Conservation (phyloP, 176 grass and related monocot species). For the Alloteropsis semialata region DNA sequence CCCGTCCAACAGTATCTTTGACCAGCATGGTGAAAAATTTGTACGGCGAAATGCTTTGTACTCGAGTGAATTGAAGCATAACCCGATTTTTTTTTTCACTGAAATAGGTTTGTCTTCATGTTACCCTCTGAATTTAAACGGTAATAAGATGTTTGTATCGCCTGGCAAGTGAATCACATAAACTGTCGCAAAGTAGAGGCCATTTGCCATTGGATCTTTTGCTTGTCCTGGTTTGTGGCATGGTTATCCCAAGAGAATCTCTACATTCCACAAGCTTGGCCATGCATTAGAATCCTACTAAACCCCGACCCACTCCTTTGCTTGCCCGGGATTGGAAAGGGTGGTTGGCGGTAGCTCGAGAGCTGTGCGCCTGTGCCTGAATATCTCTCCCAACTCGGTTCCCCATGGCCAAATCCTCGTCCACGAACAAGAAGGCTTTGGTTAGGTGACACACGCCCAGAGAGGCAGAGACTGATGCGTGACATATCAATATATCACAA, state of each 20-base stretch:
- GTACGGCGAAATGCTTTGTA: neutral
- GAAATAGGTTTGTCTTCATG: neutral
- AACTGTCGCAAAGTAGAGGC: neutral
- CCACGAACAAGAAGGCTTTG: neutral
- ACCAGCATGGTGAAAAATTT: neutral
- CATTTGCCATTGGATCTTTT: conserved; percentile 16
- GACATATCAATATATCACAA: neutral
- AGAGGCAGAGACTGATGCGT: neutral
- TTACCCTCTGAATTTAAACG: neutral
- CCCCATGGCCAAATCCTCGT: neutral
- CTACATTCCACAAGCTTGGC: conserved; percentile 34
- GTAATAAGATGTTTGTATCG: neutral
- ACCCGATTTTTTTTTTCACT: no score
- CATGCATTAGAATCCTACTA: conserved; percentile 39
- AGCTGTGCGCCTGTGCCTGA: neutral
- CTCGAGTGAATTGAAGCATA: neutral
- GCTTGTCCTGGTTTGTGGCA: conserved; percentile 14
- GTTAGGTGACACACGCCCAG: neutral
- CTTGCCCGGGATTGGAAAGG: conserved; percentile 5
- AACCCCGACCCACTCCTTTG: conserved; percentile 12
- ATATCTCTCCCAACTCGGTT: neutral
- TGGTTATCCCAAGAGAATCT: conserved; percentile 49
- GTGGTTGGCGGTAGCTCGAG: conserved; percentile 19
- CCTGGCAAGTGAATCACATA: conserved; percentile 3
- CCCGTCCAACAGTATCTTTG: conserved; percentile 12